Base-by-base conservation (phyloP, 305 asterid species). In the Fraxinus ornus region DNA sequence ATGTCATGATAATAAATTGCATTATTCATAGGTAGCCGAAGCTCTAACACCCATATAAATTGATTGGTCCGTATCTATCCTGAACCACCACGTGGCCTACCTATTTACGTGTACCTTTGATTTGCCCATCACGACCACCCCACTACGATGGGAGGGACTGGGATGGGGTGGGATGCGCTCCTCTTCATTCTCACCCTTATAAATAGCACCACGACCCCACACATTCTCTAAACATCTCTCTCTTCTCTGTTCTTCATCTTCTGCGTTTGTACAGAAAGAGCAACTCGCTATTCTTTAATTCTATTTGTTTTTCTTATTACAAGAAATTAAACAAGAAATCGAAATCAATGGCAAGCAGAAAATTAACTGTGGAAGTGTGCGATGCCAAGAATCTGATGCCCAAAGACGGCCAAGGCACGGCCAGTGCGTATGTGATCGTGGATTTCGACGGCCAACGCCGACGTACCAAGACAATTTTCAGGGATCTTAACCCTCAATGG, bases 381-480 rank as follows among this genome's bases (percentile, higher is more conserved):
- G 91, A 88, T 77, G 98, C 98, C 30, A 92, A 90, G 81, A 95
- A 95, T 74, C 79, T 95, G 82, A 95, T 95, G 98, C 98, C 98
- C 1, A 95, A 95, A 76, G 98, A 95, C 80, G 98, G 98, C 17
- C 97, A 93, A 78, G 98, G 98, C 35, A 93, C 98, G 68, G 97
- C 98, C 35, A 94, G 98, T 88, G 95, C 98, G 71, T 91, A 90
- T 77, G 97, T 84, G 81, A 90, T 92, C 75, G 91, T 91, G 12
- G 98, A 95, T 84, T 95, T 83, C 83, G 98, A 95, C 79, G 96
- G 96, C 84, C 98, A 95, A 77, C 93, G 97, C 12, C 98, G 98
- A 24, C 94, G 98, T 3, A 95, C 98, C 5, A 90, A 90, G 87
- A 93, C 98, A 1, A 86, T 89, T 44, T 88, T 80, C 68, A 87